Evolutionary conservation across 2,329 filamentous ascomycete genomes (phyloP), one percentile per base, ranked within the genome.

Genomic region (Ustulina deusta): DNA sequence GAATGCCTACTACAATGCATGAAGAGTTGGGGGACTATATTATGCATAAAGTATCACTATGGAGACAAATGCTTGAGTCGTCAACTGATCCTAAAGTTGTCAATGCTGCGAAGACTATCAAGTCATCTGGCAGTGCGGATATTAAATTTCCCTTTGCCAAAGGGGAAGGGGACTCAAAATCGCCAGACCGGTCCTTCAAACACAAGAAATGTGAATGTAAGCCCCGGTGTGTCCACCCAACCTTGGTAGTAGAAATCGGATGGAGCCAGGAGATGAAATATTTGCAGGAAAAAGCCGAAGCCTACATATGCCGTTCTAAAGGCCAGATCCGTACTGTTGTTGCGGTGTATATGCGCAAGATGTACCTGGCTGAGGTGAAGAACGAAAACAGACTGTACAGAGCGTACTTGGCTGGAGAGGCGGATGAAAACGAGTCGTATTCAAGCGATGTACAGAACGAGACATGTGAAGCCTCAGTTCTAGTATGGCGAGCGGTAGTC

Each of bases 1-100:
- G 51, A 29, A 61, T 58, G 58, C 34, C 63, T 38, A 61, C 58
- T 22, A 25, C 25, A 27, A 57, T 66, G 58, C 63, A 66, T 25
- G 63, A 60, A 13, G 44, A 29, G 25, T n/a, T 61, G 51, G 63
- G 46, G 44, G 44, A 52, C 13, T 51, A 25, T 20, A 52, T 66
- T 4, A 51, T 17, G 36, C 3, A 17, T 4, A 32, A 36, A 25
- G 49, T 55, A 20, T 25, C 34, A 1, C 22, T 3, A 42, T 65
- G 63, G 63, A 25, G 15, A 6, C 17, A 15, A 22, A 38, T 2
- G 11, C 63, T 66, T 2, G n/a, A 46, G 27, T 40, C 49, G 7
- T 66, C 63, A 34, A 40, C 9, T 3, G 36, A 61, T 52, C 3
- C 51, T 10, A 36, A 1, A 2, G n/a, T 66, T 25, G 42, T 34